A percentile compares a stretch with the other conserved stretches of the same genome.
These are phyloP conservation scores for Solanum paucissectum DNA, from an alignment of 257 asterid genomes.

Conservation along the genomic window DNA sequence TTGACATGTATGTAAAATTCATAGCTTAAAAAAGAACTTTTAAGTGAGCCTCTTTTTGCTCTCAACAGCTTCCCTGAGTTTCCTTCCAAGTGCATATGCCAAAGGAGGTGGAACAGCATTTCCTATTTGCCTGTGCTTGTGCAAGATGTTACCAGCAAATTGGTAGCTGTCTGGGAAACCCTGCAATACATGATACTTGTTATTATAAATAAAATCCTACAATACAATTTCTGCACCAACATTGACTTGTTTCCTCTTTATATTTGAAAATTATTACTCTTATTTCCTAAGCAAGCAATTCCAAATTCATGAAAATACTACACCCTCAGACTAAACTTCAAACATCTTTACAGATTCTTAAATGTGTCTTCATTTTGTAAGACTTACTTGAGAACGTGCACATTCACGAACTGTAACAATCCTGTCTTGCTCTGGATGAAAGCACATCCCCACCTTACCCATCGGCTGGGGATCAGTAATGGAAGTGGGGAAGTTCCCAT, in stretches of 20 bases:
- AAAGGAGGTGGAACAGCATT: conserved; percentile 97
- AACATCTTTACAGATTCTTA: background rate
- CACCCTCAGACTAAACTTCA: background rate
- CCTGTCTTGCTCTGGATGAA: conserved; percentile 93
- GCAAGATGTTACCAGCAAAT: conserved; percentile 53
- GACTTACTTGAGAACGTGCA: conserved; percentile 92
- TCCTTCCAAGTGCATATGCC: conserved; percentile 77
- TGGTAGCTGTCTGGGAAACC: conserved; percentile 76
- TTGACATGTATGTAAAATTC: background rate
- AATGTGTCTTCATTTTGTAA: background rate
- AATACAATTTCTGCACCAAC: background rate
- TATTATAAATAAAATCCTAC: background rate
- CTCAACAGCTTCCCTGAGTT: conserved; percentile 70
- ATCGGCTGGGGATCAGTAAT: conserved; percentile 92
- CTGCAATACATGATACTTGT: conserved; percentile 22
- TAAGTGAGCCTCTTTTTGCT: conserved; percentile 15
- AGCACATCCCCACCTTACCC: conserved; percentile 98
- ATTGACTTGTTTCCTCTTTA: too few relatives aligned
- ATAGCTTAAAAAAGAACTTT: background rate
- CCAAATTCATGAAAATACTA: background rate
- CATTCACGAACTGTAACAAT: conserved; percentile 96
- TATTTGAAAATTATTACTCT: too few relatives aligned
- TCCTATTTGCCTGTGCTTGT: conserved; percentile 88
- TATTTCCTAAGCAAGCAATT: too few relatives aligned
- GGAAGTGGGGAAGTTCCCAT: conserved; percentile 89